Evolutionary conservation across 345 rosid species (phyloP).

Genomic region (Euclidium syriacum): DNA sequence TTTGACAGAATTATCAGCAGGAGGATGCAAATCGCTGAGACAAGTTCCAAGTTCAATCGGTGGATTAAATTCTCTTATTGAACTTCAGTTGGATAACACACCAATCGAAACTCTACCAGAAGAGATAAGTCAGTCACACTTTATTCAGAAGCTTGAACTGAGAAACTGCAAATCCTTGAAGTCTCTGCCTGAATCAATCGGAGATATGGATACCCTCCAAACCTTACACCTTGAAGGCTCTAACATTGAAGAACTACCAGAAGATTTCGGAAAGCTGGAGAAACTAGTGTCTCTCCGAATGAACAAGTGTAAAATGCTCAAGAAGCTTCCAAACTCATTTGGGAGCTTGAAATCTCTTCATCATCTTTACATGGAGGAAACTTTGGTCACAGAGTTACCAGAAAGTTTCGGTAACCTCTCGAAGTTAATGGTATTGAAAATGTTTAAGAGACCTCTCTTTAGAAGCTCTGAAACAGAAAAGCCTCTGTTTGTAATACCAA

Average conservation of each 20-base stretch:
- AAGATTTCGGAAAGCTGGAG: neutral
- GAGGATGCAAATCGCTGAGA: neutral
- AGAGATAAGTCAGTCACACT: neutral
- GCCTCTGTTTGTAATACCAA: neutral
- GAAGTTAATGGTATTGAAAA: neutral
- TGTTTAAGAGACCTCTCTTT: neutral
- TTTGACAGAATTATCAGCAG: neutral
- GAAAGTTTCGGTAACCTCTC: neutral
- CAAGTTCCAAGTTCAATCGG: neutral
- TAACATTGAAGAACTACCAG: neutral
- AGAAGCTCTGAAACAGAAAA: neutral
- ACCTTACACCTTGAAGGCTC: neutral
- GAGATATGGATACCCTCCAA: neutral
- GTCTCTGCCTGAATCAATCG: neutral
- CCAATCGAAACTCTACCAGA: neutral
- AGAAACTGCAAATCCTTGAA: neutral
- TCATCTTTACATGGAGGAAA: neutral
- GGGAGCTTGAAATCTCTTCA: neutral
- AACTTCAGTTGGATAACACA: neutral
- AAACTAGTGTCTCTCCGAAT: neutral
- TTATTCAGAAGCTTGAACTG: neutral
- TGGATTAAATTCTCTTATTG: neutral
- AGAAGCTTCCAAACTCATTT: neutral
- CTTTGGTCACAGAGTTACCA: neutral
- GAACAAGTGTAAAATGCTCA: neutral